Evolutionary conservation across 176 grass and related monocot genomes (phyloP), one percentile per base, ranked within the genome.

Genomic region (Rhynchospora tenuis): DNA sequence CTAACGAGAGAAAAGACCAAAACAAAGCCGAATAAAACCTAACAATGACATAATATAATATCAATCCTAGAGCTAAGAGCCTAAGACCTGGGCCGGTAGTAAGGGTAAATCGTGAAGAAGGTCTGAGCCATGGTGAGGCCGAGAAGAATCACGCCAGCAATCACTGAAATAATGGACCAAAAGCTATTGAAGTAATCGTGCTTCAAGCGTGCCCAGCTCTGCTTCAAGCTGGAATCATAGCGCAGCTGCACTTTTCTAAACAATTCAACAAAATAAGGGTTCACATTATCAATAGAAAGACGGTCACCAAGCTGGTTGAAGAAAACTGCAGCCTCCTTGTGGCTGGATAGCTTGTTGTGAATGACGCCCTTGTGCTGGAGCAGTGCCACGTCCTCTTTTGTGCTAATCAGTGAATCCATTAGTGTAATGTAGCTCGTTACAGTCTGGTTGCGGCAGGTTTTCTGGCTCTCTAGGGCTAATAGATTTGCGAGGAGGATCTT

Each of bases 101-200:
- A 82, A 10, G 59, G 33, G 15, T 65, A 82, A 82, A 82, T 59
- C 4, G 79, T 82, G 62, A 66, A 82, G 58, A 82, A 82, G 3
- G 79, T 82, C 59, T 82, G 79, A 27, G 66, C n/a, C 1, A 42
- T 22, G 13, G 59, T 82, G 43, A 82, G 79, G 42, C 59, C 60
- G 42, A 82, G 62, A 23, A 82, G 79, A 52, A 82, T 82, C 14
- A 66, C 7, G 0, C 5, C 84, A 22, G 38, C 75, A 4, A 86
- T 28, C 22, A 86, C 24, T 31, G 75, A 86, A 24, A 86, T 55
- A 24, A 47, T 9, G 3, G 46, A 28, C 84, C 76, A 81, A 5
- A 75, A 75, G 10, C 84, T 86, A 13, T 22, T 68, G 60, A 86
- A 86, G 59, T 86, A 86, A 45, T 86, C 59, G 24, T 58, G 60